These are phyloP conservation scores for Panaeolus papilionaceus DNA, from an alignment of 768 basidiomycete species.

Conservation along the genomic window DNA sequence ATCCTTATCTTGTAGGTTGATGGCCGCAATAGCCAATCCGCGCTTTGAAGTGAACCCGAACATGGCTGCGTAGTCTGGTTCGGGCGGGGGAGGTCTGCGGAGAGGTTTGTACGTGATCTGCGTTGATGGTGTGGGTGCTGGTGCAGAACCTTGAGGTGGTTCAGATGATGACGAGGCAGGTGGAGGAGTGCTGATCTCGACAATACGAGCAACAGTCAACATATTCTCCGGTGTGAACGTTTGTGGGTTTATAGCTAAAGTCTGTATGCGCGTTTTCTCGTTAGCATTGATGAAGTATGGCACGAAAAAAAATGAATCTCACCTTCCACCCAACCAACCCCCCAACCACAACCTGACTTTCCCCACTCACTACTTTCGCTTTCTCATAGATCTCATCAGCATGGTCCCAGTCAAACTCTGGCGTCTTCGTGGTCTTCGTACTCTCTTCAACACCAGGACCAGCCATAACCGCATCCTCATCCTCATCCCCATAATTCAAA, in stretches of 20 bases:
- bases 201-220: conserved; percentile 51
- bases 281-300: not conserved
- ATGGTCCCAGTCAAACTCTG: conserved; percentile 42
- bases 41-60: conserved; percentile 27
- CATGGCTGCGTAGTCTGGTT: not conserved
- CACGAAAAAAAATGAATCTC: conserved; percentile 19
- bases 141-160: too few species aligned
- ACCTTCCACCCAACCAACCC: conserved; percentile 59
- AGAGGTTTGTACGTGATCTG: conserved; percentile 16
- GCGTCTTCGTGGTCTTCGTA: not conserved
- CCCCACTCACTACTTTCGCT: conserved; percentile 29
- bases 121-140: conserved; percentile 14
- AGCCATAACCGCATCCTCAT: conserved; percentile 23
- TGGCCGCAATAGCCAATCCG: conserved; percentile 31
- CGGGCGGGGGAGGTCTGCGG: not conserved
- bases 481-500: conserved; percentile 27
- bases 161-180: conserved; percentile 24
- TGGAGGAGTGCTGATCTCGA: conserved; percentile 23
- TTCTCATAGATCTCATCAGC: conserved; percentile 41
- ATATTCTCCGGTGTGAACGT: conserved; percentile 68
- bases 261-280: conserved; percentile 40
- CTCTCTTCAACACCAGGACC: not conserved
- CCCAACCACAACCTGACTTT: conserved; percentile 36
- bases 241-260: conserved; percentile 59
- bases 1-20: conserved; percentile 19